Evolutionary conservation across 768 basidiomycete species (phyloP).

Genomic region (Russula sp.): DNA sequence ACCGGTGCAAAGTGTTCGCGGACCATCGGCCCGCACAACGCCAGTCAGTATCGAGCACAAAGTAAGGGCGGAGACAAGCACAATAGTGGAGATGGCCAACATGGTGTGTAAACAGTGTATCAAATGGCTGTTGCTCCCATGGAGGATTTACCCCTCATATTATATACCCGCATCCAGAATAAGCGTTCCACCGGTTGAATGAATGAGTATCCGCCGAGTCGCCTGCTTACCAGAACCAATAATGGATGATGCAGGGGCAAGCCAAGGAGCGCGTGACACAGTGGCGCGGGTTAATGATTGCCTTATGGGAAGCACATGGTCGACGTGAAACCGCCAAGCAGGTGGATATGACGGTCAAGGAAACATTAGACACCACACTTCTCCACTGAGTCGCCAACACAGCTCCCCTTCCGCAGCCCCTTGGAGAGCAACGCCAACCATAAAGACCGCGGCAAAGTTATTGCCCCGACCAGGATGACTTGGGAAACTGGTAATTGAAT

Average conservation of each 20-base stretch:
- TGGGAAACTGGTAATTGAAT: not conserved
- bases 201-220: not conserved
- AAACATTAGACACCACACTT: too few relatives aligned
- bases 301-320: too few relatives aligned
- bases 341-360: too few relatives aligned
- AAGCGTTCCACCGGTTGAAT: not conserved
- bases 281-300: not conserved
- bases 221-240: not conserved
- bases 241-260: not conserved
- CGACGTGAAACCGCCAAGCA: too few relatives aligned
- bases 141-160: not conserved
- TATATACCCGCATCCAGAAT: not conserved
- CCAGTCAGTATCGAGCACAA: not conserved
- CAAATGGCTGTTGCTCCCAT: too few relatives aligned
- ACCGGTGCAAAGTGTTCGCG: conserved; percentile 5
- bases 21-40: conserved; percentile 9
- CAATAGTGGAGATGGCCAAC: not conserved
- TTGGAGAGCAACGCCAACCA: too few relatives aligned
- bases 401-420: too few relatives aligned
- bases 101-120: not conserved
- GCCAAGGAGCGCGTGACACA: not conserved
- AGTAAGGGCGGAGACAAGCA: conserved; percentile 1
- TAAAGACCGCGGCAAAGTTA: too few relatives aligned
- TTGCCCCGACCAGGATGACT: too few relatives aligned
- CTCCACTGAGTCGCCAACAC: too few relatives aligned